Evolutionary conservation across 495 filamentous ascomycete species (phyloP), one percentile per base, ranked within the genome.

Genomic region (Xylaria telfairii): DNA sequence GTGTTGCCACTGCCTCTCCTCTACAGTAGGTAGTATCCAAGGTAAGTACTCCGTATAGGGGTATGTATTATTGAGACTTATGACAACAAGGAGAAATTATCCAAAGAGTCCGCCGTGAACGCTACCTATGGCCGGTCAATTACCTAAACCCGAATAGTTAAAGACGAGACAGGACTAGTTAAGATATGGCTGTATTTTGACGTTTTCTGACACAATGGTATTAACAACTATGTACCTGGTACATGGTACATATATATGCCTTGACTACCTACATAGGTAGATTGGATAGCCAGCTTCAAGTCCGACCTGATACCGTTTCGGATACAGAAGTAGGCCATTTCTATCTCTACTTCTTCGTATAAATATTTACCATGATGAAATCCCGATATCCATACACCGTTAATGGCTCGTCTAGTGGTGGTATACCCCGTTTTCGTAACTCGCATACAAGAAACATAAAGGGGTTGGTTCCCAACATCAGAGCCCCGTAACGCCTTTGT

Each of bases 401-500:
- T 49, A 19, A 39, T 54, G 47, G 34, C 46, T 24, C 42, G 37
- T 69, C 67, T 69, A 53, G 59, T 30, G 4, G 54, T 57, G 26
- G 46, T 54, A 51, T 39, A 17, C 34, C 6, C 26, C 44, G 21
- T 62, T 24, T 37, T 30, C 15, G 47, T 56, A 67, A 32, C 34
- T 15, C n/a, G n/a, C 26, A 56, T 65, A 30, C 54, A 24, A 54
- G 30, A 39, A 26, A 13, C 49, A 47, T 32, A 57, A 19, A 60
- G 56, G 51, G 46, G 46, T 70, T 24, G 21, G 37, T 65, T 42
- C 19, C 60, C 39, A 44, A 64, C 15, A 37, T 53, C 10, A 72
- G 60, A 62, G 59, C 69, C 68, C 57, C 41, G 53, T 61, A 76
- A 78, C 76, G 76, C 76, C 76, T n/a, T 59, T 61, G 49, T 70